Conservation (phyloP, 139 green algal genomes). For the Chlorella sp. region DNA sequence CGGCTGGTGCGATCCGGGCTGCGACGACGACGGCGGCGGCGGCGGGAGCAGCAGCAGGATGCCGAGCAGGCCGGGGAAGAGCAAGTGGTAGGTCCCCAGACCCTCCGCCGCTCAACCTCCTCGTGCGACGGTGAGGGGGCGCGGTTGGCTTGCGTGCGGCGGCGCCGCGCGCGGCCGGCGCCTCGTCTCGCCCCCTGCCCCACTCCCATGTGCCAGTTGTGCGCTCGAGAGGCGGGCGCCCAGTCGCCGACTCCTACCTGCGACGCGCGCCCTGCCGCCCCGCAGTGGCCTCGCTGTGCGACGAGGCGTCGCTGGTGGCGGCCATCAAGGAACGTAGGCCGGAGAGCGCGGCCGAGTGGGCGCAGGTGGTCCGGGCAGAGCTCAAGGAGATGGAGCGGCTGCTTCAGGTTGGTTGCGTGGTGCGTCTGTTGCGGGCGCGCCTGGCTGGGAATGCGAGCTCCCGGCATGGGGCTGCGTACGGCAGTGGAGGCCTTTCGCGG, state of each 20-base stretch:
- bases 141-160: no score
- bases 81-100: no score
- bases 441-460: no score
- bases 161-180: no score
- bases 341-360: slow-evolving; percentile 39
- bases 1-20: not conserved
- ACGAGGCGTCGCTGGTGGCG: not conserved
- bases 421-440: not conserved
- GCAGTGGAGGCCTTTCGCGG: no score
- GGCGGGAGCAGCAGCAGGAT: not conserved
- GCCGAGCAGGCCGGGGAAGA: not conserved
- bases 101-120: no score
- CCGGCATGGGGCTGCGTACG: no score
- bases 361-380: slow-evolving; percentile 29
- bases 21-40: not conserved
- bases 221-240: no score
- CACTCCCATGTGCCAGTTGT: no score
- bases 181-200: no score
- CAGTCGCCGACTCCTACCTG: not conserved
- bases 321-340: slow-evolving; percentile 4
- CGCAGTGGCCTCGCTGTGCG: slow-evolving; percentile 17
- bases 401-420: slow-evolving; percentile 18
- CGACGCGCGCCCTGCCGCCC: not conserved
- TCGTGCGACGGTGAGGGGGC: no score
- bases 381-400: slow-evolving; percentile 51